phyloP scores from a whole-genome alignment of 345 rosid genomes.

The Capsella bursapastoris region DNA sequence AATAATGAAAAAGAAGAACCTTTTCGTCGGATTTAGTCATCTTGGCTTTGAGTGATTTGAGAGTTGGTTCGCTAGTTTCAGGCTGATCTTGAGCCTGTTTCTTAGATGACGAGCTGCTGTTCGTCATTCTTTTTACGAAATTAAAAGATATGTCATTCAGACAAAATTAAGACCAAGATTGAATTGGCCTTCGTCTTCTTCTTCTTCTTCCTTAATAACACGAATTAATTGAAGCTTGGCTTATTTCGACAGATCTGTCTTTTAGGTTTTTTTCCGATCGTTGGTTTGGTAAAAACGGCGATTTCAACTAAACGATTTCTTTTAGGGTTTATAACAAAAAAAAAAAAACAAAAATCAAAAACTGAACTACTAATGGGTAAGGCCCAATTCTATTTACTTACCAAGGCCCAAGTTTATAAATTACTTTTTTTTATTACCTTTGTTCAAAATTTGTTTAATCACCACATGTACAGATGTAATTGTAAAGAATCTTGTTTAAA shows the following conservation, averaged over 20 bases:
- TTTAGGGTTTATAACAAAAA: no score
- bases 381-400: constrained; percentile 5
- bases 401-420: neutral
- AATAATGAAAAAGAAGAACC: constrained; percentile 8
- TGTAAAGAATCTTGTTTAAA: no score
- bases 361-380: neutral
- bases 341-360: no score
- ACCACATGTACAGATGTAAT: no score
- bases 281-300: constrained; percentile 18
- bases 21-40: constrained; percentile 66
- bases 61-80: constrained; percentile 45
- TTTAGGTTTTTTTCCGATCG: constrained; percentile 3
- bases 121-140: constrained; percentile 43
- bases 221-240: neutral
- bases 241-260: constrained; percentile 18
- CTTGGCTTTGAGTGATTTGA: constrained; percentile 50
- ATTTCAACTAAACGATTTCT: neutral
- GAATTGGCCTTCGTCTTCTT: neutral
- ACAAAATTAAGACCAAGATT: constrained; percentile 5
- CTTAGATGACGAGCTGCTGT: constrained; percentile 49
- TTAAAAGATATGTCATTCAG: constrained; percentile 26
- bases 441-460: neutral
- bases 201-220: neutral
- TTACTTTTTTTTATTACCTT: neutral
- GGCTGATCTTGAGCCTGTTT: constrained; percentile 55